Evolutionary conservation across 2,329 filamentous ascomycete species (phyloP).

Genomic region (Fusarium tuaranense): DNA sequence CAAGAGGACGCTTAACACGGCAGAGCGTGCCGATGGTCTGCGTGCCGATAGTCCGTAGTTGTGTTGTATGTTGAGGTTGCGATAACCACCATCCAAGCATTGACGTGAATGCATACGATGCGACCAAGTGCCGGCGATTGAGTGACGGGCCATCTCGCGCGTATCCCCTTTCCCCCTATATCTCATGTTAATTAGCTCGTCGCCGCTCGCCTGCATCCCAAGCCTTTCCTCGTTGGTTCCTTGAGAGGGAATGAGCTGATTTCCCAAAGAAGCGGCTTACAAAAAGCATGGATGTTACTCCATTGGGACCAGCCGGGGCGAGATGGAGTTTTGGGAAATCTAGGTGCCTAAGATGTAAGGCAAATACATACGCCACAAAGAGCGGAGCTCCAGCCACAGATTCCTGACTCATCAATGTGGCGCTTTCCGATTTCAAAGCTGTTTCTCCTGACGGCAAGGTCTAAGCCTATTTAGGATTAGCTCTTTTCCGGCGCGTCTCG

Average conservation of each 20-base stretch:
- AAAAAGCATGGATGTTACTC: slow-evolving; percentile 2
- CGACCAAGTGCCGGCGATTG: background rate
- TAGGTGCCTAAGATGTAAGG: slow-evolving; percentile 10
- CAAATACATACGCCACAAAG: background rate
- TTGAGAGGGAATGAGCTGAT: slow-evolving; percentile 29
- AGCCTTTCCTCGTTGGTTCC: slow-evolving; percentile 1
- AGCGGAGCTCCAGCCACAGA: background rate
- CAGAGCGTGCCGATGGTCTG: slow-evolving; percentile 10
- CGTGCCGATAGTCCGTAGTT: slow-evolving; percentile 19
- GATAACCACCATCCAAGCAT: background rate
- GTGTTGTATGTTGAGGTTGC: background rate
- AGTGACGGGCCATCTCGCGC: background rate
- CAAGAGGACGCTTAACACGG: slow-evolving; percentile 6
- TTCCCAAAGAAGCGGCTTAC: background rate
- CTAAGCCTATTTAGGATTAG: slow-evolving; percentile 19
- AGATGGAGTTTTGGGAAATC: background rate
- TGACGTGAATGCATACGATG: background rate
- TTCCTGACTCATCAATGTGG: slow-evolving; percentile 33
- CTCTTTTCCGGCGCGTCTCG: slow-evolving; percentile 35
- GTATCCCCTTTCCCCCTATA: background rate
- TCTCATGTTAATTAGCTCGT: slow-evolving; percentile 2
- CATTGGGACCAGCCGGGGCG: background rate
- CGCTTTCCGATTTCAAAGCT: slow-evolving; percentile 9
- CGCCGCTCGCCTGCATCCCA: slow-evolving; percentile 4
- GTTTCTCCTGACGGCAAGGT: fast-evolving